Evolutionary conservation across 176 grass and related monocot genomes (phyloP), one percentile per base, ranked within the genome.

Genomic region (Phoenix roebelenii): DNA sequence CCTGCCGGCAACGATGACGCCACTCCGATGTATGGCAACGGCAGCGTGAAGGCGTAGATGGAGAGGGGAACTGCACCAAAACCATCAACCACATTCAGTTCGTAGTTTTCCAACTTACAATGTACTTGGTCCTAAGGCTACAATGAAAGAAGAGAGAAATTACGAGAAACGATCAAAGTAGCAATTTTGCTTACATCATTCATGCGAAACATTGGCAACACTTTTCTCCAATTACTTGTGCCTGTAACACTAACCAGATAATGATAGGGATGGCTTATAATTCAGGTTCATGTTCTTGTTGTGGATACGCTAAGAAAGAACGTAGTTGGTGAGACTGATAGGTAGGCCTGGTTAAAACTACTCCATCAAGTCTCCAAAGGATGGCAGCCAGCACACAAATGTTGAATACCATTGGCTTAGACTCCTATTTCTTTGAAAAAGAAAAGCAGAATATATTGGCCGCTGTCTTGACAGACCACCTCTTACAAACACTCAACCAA

Each of bases 41-140:
- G 94, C 52, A 98, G 70, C 35, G 94, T 98, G 73, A 93, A 98
- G 15, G 88, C 94, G 5, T 98, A 98, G 82, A 98, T 98, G 18
- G 94, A 85, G 69, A 98, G 51, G 0, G 94, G 94, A 78, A 98
- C 94, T 98, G 81, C 85, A 87, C 23, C 67, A 78, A 77, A 74
- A 30, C 23, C 30, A 58, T 49, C 18, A 22, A 58, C 50, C 70
- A 15, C 22, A 15, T 53, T 50, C 69, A 63, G 51, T 35, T 54
- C 14, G 35, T 44, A 59, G 5, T 39, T 51, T 57, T 60, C 5
- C 23, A 68, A 30, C n/a, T 29, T 68, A 62, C 23, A 52, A 3
- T 57, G 50, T 64, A 70, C 10, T 60, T 44, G 35, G 35, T 44
- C 35, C 35, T 44, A 44, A 44, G 7, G 35, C 10, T 44, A 44